Conservation (phyloP, 1,284 basidiomycete genomes). For the Hymenochaete sp. region DNA sequence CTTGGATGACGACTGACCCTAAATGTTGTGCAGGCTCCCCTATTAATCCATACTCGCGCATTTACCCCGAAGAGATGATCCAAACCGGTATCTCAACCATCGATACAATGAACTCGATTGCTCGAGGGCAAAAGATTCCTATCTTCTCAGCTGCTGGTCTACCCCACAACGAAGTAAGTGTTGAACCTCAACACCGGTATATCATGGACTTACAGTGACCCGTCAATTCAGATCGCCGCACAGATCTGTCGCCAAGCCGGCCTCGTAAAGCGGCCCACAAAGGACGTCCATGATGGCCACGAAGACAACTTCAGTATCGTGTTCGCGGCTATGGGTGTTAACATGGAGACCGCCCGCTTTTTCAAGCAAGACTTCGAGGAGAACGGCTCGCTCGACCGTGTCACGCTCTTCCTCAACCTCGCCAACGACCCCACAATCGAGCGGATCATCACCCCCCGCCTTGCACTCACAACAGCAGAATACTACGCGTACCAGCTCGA, state of each 20-base stretch:
- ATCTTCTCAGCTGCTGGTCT: slow-evolving; percentile 99
- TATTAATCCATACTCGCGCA: slow-evolving; percentile 98
- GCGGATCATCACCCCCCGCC: slow-evolving; percentile 97
- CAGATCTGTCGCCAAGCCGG: slow-evolving; percentile 99
- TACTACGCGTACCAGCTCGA: slow-evolving; percentile 99
- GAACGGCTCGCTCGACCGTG: slow-evolving; percentile 95
- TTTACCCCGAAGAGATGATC: slow-evolving; percentile 99
- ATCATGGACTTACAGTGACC: slow-evolving; percentile 15
- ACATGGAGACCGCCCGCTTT: slow-evolving; percentile 99
- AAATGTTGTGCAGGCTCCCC: slow-evolving; percentile 68
- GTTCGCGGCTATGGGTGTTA: slow-evolving; percentile 99
- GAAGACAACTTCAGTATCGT: slow-evolving; percentile 99
- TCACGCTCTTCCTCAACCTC: slow-evolving; percentile 97
- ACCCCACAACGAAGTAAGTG: slow-evolving; percentile 90
- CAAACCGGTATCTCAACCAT: slow-evolving; percentile 99
- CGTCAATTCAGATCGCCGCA: slow-evolving; percentile 76
- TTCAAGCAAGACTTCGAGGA: slow-evolving; percentile 99
- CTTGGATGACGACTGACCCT: not conserved
- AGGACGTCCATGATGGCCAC: slow-evolving; percentile 97
- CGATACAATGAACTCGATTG: slow-evolving; percentile 98
- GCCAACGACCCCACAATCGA: slow-evolving; percentile 99
- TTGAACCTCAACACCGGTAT: not conserved
- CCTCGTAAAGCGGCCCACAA: slow-evolving; percentile 89
- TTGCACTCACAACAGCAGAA: slow-evolving; percentile 97
- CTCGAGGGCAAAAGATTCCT: slow-evolving; percentile 99